Percentiles rank a stretch among this genome's conserved stretches.
phyloP scores from a whole-genome alignment of 2,329 filamentous ascomycete genomes.

The Aureobasidium sp. region DNA sequence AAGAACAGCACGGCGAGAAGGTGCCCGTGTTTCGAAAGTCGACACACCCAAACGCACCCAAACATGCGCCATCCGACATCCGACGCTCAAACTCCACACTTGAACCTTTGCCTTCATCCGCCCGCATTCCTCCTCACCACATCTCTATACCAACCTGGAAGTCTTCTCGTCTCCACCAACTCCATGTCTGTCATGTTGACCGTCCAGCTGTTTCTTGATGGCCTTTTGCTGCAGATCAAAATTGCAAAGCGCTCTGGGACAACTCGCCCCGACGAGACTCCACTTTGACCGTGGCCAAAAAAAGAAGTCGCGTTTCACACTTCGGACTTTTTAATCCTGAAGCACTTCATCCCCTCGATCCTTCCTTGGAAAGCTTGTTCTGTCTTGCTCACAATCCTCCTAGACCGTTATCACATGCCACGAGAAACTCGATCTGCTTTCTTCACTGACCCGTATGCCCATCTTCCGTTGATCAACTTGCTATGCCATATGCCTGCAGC shows the following conservation, averaged over 20 bases:
- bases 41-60: neutral
- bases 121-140: too few relatives aligned
- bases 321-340: constrained; percentile 9
- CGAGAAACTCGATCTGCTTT: neutral
- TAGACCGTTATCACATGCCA: neutral
- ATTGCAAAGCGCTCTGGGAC: neutral
- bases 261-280: neutral
- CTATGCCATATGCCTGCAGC: neutral
- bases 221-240: too few relatives aligned
- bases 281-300: neutral
- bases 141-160: neutral
- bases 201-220: neutral
- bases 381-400: neutral
- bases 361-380: neutral
- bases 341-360: neutral
- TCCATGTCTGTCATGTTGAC: neutral
- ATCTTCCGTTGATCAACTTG: neutral
- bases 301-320: neutral
- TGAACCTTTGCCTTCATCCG: too few relatives aligned
- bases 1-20: neutral
- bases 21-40: neutral
- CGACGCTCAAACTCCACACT: neutral
- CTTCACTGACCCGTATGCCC: too few relatives aligned
- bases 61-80: constrained; percentile 10
- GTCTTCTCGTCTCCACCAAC: too few relatives aligned